Base-by-base conservation (phyloP, 1,284 basidiomycete species). In the Sanghuangporus baumii region DNA sequence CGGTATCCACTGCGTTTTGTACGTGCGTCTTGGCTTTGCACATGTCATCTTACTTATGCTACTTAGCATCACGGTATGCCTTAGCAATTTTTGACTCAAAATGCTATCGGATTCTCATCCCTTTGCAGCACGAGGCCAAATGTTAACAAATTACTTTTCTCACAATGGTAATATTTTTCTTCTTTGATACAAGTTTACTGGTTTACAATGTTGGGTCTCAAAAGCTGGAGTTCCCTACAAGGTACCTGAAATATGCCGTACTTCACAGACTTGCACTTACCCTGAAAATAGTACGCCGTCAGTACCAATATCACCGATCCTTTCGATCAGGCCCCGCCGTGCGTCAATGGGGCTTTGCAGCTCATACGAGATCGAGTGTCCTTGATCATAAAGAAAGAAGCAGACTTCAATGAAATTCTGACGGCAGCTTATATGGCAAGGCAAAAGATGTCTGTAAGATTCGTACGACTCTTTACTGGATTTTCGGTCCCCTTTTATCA, bases 351-450 rank as follows among this genome's bases (percentile, higher is more conserved):
- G 40, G 87, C 90, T 20, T 78, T 83, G 50, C 70, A 76, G 1
- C 70, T 89, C 40, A 89, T 91, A 54, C 74, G 83, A 67, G 71
- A 73, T 18, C 82, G 86, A 51, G 75, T 83, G 16, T 65, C 66
- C 2, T 71, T 78, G 57, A 78, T 80, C 12, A 66, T 85, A 23
- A 66, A 66, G 1, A 66, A 67, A 20, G 62, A 72, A 14, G 66
- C 71, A 18, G 65, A 72, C 0, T 91, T 92, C 75, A 92, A 92
- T 67, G 90, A 92, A 70, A 79, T 92, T 38, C 78, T 92, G 37
- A 90, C 85, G 63, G 88, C 87, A 41, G 89, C 87, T 1, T 92
- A 92, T 68, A 89, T 92, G 87, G 86, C 89, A 69, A 79, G 82
- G 63, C 90, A 92, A 72, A 87, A 80, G 70, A 92, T 92, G 90